These are phyloP conservation scores for Rubia occidens DNA, from an alignment of 305 asterid genomes.

Conservation along the genomic window DNA sequence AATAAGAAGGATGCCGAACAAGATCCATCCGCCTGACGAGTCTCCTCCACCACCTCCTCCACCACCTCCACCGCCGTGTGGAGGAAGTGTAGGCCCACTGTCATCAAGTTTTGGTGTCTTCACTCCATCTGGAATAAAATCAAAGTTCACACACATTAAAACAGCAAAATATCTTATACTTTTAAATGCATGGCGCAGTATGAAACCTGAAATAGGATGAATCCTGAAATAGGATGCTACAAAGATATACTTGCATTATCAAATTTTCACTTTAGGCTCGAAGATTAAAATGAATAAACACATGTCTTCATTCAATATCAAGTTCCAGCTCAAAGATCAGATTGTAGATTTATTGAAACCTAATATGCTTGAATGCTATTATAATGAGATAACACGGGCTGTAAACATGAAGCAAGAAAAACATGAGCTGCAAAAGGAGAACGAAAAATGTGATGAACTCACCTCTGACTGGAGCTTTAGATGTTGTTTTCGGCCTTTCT, in stretches of 20 bases:
- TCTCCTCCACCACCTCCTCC: constrained; percentile 11
- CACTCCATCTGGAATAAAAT: neutral
- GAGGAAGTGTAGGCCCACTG: constrained; percentile 11
- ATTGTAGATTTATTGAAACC: neutral
- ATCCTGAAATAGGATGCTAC: too few relatives aligned
- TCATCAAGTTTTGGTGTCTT: constrained; percentile 12
- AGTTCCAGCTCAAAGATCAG: neutral
- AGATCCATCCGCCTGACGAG: constrained; percentile 7
- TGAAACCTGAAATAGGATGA: neutral
- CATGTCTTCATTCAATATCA: neutral
- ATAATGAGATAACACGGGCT: neutral
- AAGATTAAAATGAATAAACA: neutral
- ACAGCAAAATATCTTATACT: neutral
- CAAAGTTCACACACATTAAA: neutral
- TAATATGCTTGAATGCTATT: neutral
- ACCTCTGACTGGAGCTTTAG: constrained; percentile 9
- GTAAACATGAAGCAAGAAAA: neutral
- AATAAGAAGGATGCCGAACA: constrained; percentile 1
- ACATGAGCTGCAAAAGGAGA: neutral
- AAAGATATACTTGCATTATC: too few relatives aligned
- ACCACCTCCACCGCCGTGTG: constrained; percentile 7
- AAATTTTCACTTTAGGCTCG: too few relatives aligned
- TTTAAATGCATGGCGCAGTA: constrained; percentile 5
- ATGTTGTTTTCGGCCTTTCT: neutral
- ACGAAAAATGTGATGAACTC: neutral